Percentiles rank a stretch among this genome's conserved stretches.
These are phyloP conservation scores for Phytophthora ramorum DNA, from an alignment of 352 stramenopile genomes.

Conservation along the genomic window DNA sequence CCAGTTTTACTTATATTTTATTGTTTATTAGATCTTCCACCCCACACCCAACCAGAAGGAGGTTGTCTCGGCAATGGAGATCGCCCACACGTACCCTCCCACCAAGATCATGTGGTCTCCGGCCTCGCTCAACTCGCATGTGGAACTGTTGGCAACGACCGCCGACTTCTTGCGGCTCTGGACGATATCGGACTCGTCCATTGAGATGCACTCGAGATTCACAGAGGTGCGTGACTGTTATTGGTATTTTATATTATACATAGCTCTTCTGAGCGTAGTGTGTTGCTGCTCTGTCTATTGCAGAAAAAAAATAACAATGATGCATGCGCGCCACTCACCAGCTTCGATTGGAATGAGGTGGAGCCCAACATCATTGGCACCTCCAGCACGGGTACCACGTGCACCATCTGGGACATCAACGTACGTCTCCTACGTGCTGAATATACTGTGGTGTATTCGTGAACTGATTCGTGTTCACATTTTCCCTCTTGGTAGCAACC, in stretches of 20 bases:
- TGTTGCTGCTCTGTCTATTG: conserved; percentile 11
- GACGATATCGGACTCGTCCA: conserved; percentile 75
- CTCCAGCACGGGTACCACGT: conserved; percentile 97
- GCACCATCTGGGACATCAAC: conserved; percentile 99
- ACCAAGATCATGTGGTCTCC: conserved; percentile 92
- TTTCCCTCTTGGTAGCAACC: conserved; percentile 46
- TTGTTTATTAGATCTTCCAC: conserved; percentile 64
- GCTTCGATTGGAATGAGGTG: conserved; percentile 98
- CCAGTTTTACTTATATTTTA: conserved; percentile 8
- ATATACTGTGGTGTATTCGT: not conserved
- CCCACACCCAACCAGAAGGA: conserved; percentile 59
- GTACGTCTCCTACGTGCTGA: conserved; percentile 46
- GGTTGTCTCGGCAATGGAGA: conserved; percentile 68
- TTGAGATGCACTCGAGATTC: conserved; percentile 78
- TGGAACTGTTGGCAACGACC: conserved; percentile 82
- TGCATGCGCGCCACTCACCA: conserved; percentile 96
- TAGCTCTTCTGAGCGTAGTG: not conserved
- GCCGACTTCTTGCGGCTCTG: conserved; percentile 88
- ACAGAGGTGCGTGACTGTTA: conserved; percentile 49
- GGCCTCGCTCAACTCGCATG: conserved; percentile 45
- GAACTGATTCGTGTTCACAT: not conserved
- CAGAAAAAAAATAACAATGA: conserved; percentile 77
- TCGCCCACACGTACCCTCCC: conserved; percentile 87
- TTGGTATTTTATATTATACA: not conserved
- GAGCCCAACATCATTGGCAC: conserved; percentile 97